Percentiles rank a stretch among this genome's conserved stretches.
These are phyloP conservation scores for Tephrocybe sp. DNA, from an alignment of 768 basidiomycete genomes.

Conservation along the genomic window DNA sequence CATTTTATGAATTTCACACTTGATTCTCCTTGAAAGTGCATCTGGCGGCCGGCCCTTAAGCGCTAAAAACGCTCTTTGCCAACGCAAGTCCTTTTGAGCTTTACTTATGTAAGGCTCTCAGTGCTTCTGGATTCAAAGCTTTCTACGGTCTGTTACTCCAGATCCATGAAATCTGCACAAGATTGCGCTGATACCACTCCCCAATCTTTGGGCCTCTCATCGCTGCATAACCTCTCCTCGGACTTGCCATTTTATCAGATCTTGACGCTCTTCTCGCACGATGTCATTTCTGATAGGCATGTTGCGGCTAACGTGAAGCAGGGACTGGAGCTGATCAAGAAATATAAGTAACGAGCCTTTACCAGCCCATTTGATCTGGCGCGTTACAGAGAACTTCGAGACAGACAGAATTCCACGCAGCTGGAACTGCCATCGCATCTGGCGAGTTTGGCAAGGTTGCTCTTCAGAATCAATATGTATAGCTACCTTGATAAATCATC, in stretches of 20 bases:
- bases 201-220: slow-evolving; percentile 35
- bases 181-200: slow-evolving; percentile 51
- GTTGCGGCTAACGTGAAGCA: slow-evolving; percentile 68
- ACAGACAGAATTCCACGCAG: slow-evolving; percentile 56
- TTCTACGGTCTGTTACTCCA: slow-evolving; percentile 88
- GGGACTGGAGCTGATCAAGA: slow-evolving; percentile 63
- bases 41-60: too few relatives aligned
- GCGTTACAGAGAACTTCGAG: slow-evolving; percentile 79
- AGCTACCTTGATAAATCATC: slow-evolving; percentile 58
- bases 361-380: slow-evolving; percentile 70
- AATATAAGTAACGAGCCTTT: slow-evolving; percentile 64
- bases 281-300: slow-evolving; percentile 86
- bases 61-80: too few relatives aligned
- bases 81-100: too few relatives aligned
- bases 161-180: slow-evolving; percentile 61
- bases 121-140: slow-evolving; percentile 50
- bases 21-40: too few relatives aligned
- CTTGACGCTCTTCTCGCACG: slow-evolving; percentile 68
- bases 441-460: slow-evolving; percentile 73
- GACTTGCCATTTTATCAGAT: slow-evolving; percentile 32
- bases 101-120: too few relatives aligned
- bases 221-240: slow-evolving; percentile 49
- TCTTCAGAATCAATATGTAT: slow-evolving; percentile 59
- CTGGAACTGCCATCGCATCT: slow-evolving; percentile 47
- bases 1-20: too few relatives aligned